Percentiles rank a stretch among this genome's conserved stretches.
These are phyloP conservation scores for Nicotiana paniculata DNA, from an alignment of 257 asterid genomes.

Conservation along the genomic window DNA sequence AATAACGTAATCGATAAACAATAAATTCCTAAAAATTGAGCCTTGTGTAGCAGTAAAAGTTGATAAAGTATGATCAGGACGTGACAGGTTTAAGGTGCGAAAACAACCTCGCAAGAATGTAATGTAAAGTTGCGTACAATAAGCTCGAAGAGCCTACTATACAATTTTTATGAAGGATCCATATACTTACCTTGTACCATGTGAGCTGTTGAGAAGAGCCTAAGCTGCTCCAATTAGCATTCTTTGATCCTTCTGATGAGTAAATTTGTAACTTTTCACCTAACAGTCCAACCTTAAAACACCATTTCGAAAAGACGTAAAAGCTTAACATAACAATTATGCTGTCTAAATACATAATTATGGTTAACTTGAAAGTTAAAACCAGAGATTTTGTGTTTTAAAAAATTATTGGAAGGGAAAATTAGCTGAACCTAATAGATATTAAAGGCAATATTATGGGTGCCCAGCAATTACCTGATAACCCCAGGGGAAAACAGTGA, in stretches of 20 bases:
- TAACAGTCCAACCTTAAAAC: conserved; percentile 58
- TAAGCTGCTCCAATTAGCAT: conserved; percentile 39
- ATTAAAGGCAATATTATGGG: no score
- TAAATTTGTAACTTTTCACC: conserved; percentile 57
- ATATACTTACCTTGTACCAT: conserved; percentile 71
- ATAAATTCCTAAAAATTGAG: no score
- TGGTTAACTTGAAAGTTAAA: neutral
- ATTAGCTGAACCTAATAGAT: neutral
- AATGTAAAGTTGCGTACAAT: no score
- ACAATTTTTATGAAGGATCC: neutral
- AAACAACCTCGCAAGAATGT: no score
- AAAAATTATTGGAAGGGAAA: neutral
- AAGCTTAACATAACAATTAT: neutral
- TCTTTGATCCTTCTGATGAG: conserved; percentile 33
- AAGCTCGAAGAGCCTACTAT: no score
- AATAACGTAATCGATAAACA: no score
- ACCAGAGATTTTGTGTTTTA: neutral
- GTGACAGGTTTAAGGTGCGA: no score
- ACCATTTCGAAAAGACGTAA: neutral
- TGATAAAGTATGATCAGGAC: no score
- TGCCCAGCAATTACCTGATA: conserved; percentile 40
- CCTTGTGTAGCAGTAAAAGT: no score
- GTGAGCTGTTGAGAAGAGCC: conserved; percentile 42
- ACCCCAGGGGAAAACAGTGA: conserved; percentile 50
- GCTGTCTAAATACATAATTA: neutral